A percentile compares a stretch with the other conserved stretches of the same genome.
These are phyloP conservation scores for Begonia fuchsioides DNA, from an alignment of 306 rosid species.

Conservation along the genomic window DNA sequence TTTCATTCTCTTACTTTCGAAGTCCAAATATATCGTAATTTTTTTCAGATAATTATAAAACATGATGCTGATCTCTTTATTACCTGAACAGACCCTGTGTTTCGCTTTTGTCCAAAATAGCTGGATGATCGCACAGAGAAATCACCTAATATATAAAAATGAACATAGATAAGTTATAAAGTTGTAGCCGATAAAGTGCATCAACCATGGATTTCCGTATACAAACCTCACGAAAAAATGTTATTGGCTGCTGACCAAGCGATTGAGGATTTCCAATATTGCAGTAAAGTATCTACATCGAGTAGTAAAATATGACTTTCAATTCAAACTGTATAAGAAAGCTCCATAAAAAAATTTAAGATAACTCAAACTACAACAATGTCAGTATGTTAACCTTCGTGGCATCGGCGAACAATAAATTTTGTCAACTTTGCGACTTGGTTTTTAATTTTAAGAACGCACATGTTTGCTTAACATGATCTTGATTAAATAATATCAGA, in stretches of 20 bases:
- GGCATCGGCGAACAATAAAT: no score
- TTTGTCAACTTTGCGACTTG: no score
- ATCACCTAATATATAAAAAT: constrained; percentile 40
- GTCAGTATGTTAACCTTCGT: no score
- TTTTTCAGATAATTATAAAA: no score
- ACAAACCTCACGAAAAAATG: constrained; percentile 92
- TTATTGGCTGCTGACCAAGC: constrained; percentile 79
- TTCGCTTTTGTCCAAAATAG: constrained; percentile 62
- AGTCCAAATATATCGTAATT: no score
- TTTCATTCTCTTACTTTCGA: no score
- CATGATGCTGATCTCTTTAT: not conserved
- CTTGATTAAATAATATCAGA: no score
- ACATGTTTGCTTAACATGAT: not conserved
- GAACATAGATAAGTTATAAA: constrained; percentile 10
- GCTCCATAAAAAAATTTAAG: no score
- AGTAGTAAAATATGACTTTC: not conserved
- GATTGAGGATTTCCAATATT: constrained; percentile 97
- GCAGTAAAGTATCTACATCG: constrained; percentile 69
- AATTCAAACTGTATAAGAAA: no score
- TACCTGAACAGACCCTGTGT: constrained; percentile 93
- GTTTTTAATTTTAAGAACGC: no score
- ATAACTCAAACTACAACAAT: no score
- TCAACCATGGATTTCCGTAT: constrained; percentile 9
- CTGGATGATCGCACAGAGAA: constrained; percentile 79
- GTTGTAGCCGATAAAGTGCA: not conserved